Percentiles rank a stretch among this genome's conserved stretches.
Conservation (phyloP, 2,329 filamentous ascomycete genomes). For the Hysterium pulicare region DNA sequence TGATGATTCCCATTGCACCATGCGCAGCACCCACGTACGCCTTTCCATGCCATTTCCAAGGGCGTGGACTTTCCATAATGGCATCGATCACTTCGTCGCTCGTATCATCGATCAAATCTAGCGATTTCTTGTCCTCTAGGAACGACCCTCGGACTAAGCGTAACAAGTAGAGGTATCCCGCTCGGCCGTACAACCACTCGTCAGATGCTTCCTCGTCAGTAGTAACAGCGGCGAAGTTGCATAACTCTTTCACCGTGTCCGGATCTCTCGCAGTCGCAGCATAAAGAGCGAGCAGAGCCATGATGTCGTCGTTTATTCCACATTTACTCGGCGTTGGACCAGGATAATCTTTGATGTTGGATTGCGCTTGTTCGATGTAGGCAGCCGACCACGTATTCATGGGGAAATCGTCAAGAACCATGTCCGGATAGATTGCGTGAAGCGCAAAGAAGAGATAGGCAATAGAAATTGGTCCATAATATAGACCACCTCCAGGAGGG, state of each 20-base stretch:
- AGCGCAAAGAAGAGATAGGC: conserved; percentile 51
- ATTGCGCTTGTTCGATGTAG: conserved; percentile 49
- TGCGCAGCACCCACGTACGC: conserved; percentile 65
- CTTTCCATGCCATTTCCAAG: conserved; percentile 64
- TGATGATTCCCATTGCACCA: conserved; percentile 66
- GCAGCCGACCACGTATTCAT: conserved; percentile 50
- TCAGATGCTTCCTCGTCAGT: conserved; percentile 49
- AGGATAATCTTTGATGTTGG: conserved; percentile 48
- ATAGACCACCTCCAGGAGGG: conserved; percentile 47
- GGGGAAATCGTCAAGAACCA: conserved; percentile 44
- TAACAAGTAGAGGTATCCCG: conserved; percentile 66
- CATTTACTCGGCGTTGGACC: conserved; percentile 46
- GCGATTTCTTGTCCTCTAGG: conserved; percentile 45
- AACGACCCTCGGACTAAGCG: conserved; percentile 60
- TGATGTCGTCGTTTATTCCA: conserved; percentile 50
- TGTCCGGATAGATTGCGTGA: conserved; percentile 47
- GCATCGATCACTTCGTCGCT: conserved; percentile 57
- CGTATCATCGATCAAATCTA: conserved; percentile 52
- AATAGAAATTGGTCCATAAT: conserved; percentile 49
- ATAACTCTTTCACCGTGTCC: conserved; percentile 49
- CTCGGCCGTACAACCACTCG: conserved; percentile 65
- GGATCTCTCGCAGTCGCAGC: conserved; percentile 49
- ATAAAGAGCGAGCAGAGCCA: conserved; percentile 48
- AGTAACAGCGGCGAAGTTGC: conserved; percentile 49
- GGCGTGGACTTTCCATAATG: conserved; percentile 54